Base-by-base conservation (phyloP, 352 stramenopile genomes). In the Peronospora destructor region DNA sequence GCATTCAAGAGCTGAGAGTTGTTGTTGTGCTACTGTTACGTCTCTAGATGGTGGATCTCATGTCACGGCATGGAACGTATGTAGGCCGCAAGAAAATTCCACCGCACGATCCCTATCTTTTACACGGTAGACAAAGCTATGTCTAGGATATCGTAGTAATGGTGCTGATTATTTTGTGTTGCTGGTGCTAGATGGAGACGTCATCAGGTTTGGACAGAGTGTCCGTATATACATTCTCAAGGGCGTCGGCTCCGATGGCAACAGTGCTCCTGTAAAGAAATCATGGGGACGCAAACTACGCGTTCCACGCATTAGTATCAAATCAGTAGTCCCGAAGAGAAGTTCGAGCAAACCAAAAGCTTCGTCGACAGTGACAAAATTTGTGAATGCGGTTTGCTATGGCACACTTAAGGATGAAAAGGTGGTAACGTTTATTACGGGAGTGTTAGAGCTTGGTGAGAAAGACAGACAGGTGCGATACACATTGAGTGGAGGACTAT, bases 201-300 rank as follows among this genome's bases (percentile, higher is more conserved):
- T 86, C 7, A 67, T 94, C 46, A 90, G 86, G 50, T 94, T 94
- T 49, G 84, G 84, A 7, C 84, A 94, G 52, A 94, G 84, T 59
- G 75, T 91, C 14, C 81, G 84, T 37, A 63, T 90, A 44, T 94
- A 94, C 45, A 76, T 87, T 13, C 45, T 94, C 13, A 91, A 91
- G 40, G 84, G 84, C 4, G 81, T 67, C 3, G 73, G 73, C 19
- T 50, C 67, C 5, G 68, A 85, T 2, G 77, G 81, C 10, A 68
- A 61, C 21, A 94, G 84, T 30, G 70, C 73, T 32, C 59, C 73
- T 5, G 71, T 87, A 29, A 94, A 94, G 58, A 91, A 90, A 34
- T 78, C 69, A 10, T 94, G 84, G 84, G 72, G 73, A 6, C 73
- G 73, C 45, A 87, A 85, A 63, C 40, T 94, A 40, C 75, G 80